phyloP scores from a whole-genome alignment of 495 filamentous ascomycete species.

The Penicillium paxilli region DNA sequence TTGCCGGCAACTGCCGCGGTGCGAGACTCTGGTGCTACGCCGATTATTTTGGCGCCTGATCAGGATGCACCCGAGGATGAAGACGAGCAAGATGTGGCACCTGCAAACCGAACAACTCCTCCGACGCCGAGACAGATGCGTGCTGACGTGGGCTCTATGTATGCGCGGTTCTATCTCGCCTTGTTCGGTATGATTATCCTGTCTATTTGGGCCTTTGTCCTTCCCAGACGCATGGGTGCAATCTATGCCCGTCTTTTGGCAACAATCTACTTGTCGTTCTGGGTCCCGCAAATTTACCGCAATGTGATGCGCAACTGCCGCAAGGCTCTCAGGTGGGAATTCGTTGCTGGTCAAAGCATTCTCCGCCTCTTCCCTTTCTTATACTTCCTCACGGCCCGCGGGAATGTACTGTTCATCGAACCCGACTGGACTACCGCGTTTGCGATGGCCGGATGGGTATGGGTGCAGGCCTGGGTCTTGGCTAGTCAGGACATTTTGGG shows the following conservation, averaged over 20 bases:
- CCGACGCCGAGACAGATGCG: conserved; percentile 40
- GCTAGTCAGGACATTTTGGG: conserved; percentile 82
- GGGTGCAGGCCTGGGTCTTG: conserved; percentile 82
- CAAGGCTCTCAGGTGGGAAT: conserved; percentile 83
- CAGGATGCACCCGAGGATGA: conserved; percentile 63
- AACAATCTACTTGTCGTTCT: conserved; percentile 81
- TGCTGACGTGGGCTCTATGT: conserved; percentile 70
- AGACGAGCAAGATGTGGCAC: conserved; percentile 24
- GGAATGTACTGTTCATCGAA: conserved; percentile 80
- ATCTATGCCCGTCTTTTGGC: conserved; percentile 68
- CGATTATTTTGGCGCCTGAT: conserved; percentile 81
- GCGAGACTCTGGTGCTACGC: conserved; percentile 50
- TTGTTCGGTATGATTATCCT: conserved; percentile 71
- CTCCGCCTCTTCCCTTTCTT: conserved; percentile 74
- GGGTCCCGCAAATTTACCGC: conserved; percentile 86
- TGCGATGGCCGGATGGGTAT: conserved; percentile 77
- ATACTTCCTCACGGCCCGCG: conserved; percentile 73
- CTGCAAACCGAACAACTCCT: conserved; percentile 23
- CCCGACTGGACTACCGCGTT: conserved; percentile 63
- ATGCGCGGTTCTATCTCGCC: conserved; percentile 73
- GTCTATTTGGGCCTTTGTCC: conserved; percentile 71
- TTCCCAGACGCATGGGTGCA: conserved; percentile 67
- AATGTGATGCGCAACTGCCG: conserved; percentile 91
- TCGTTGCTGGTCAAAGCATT: conserved; percentile 78
- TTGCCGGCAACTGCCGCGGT: conserved; percentile 60